Evolutionary conservation across 2,329 filamentous ascomycete species (phyloP).

Genomic region (Fonsecaea multimorphosa): DNA sequence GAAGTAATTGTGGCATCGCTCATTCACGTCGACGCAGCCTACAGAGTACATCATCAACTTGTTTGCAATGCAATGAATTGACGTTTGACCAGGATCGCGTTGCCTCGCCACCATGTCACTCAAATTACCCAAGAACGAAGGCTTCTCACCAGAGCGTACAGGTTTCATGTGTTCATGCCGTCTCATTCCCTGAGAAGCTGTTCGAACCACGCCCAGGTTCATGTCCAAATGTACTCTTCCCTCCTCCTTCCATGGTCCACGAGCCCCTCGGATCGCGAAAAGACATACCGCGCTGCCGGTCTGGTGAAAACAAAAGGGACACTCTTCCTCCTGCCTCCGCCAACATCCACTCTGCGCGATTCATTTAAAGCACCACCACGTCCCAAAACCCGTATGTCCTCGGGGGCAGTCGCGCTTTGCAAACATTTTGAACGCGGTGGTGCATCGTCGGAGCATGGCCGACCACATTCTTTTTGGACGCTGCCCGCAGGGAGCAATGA

Average conservation of each 20-base stretch:
- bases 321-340: constrained; percentile 39
- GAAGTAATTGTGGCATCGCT: neutral
- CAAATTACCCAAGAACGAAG: neutral
- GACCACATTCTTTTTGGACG: constrained; percentile 38
- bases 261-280: constrained; percentile 27
- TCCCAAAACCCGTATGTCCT: constrained; percentile 37
- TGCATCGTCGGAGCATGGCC: constrained; percentile 35
- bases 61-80: neutral
- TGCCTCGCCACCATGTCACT: neutral
- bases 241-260: constrained; percentile 36
- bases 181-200: neutral
- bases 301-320: constrained; percentile 38
- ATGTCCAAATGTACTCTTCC: constrained; percentile 32
- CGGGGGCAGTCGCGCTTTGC: constrained; percentile 39
- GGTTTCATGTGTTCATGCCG: neutral
- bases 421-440: constrained; percentile 40
- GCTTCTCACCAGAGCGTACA: neutral
- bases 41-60: neutral
- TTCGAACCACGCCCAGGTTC: neutral
- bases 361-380: constrained; percentile 37
- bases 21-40: neutral
- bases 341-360: constrained; percentile 26
- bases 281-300: constrained; percentile 31
- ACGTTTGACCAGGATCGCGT: neutral
- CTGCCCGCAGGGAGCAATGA: constrained; percentile 38